These are phyloP conservation scores for Oehlia diaphana DNA, from an alignment of 192 early-diverging fungal species.

Conservation along the genomic window DNA sequence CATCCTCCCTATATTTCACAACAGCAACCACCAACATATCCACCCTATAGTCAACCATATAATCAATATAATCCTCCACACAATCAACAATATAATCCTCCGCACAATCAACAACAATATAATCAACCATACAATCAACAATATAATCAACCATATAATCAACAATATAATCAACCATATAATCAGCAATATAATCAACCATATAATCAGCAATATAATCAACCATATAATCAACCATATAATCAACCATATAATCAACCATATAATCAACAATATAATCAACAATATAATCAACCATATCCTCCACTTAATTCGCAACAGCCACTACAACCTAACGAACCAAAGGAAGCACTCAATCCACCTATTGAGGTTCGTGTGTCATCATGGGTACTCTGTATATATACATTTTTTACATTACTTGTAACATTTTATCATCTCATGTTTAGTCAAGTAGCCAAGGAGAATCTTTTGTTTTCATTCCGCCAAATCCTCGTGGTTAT, in stretches of 20 bases:
- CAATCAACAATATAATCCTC: neutral
- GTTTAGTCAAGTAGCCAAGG: conserved; percentile 8
- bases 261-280: neutral
- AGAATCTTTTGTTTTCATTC: conserved; percentile 49
- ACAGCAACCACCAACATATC: too few relatives aligned
- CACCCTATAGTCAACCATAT: neutral
- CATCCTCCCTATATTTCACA: neutral
- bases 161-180: neutral
- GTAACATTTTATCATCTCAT: neutral
- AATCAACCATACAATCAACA: neutral
- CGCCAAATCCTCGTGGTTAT: conserved; percentile 57
- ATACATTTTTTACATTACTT: neutral
- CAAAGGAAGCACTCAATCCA: neutral
- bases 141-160: neutral
- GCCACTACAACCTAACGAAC: neutral
- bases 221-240: neutral
- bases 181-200: too few relatives aligned
- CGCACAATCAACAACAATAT: neutral
- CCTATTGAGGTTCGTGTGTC: neutral
- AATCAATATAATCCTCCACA: neutral
- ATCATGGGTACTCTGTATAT: neutral
- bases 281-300: neutral
- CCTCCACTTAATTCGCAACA: neutral
- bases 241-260: neutral
- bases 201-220: neutral